Conservation (phyloP, 805 yeast species). For the Ogataea nakhonphanomensis region DNA sequence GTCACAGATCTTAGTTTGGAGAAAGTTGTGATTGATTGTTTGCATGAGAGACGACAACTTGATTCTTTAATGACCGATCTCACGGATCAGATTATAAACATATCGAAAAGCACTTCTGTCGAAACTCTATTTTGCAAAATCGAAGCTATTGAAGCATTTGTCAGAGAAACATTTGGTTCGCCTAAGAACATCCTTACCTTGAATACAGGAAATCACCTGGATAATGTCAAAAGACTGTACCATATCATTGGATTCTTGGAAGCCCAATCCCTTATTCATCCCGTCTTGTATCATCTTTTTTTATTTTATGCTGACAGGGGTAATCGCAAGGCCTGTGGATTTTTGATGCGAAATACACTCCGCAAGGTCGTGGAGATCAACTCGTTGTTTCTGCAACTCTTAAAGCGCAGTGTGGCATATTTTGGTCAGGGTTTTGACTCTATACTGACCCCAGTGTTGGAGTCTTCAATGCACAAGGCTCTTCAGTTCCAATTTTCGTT, state of each 20-base stretch:
- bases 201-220: slow-evolving; percentile 16
- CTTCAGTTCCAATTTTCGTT: slow-evolving; percentile 30
- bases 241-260: slow-evolving; percentile 23
- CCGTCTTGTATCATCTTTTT: slow-evolving; percentile 42
- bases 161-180: slow-evolving; percentile 33
- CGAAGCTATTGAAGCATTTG: slow-evolving; percentile 35
- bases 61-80: slow-evolving; percentile 33
- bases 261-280: slow-evolving; percentile 34
- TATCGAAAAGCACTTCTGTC: slow-evolving; percentile 38
- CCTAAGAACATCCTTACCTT: slow-evolving; percentile 28
- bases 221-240: slow-evolving; percentile 24
- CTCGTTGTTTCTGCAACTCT: slow-evolving; percentile 36
- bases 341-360: slow-evolving; percentile 36
- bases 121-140: slow-evolving; percentile 35
- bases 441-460: slow-evolving; percentile 36
- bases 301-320: slow-evolving; percentile 35
- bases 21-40: slow-evolving; percentile 35
- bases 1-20: slow-evolving; percentile 40
- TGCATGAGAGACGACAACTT: slow-evolving; percentile 30
- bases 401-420: slow-evolving; percentile 28
- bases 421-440: slow-evolving; percentile 38
- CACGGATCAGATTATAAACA: slow-evolving; percentile 37
- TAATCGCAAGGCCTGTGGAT: slow-evolving; percentile 36
- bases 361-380: slow-evolving; percentile 32
- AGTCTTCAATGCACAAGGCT: slow-evolving; percentile 37